A percentile compares a stretch with the other conserved stretches of the same genome.
Conservation (phyloP, 768 basidiomycete genomes). For the Boletus subcaerulescens region DNA sequence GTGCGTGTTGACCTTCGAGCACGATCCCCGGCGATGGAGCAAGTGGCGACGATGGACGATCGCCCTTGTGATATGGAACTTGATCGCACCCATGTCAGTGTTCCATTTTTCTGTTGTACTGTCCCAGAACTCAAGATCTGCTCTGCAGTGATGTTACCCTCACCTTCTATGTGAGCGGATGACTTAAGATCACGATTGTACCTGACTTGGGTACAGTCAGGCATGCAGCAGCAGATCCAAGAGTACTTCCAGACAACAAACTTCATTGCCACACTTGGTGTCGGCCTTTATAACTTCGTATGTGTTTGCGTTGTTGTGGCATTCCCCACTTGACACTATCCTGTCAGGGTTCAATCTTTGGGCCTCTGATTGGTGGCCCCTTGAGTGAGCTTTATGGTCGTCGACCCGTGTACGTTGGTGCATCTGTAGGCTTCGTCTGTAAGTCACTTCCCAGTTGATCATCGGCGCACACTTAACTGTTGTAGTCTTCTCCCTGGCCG, state of each 20-base stretch:
- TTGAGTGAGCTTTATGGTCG: conserved; percentile 26
- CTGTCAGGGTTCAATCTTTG: conserved; percentile 17
- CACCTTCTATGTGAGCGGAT: conserved; percentile 25
- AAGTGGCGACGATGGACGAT: conserved; percentile 11
- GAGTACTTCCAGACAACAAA: conserved; percentile 19
- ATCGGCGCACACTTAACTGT: background rate
- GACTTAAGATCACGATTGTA: background rate
- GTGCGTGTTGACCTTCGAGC: conserved; percentile 15
- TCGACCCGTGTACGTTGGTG: conserved; percentile 17
- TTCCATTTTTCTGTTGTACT: background rate
- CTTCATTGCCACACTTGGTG: conserved; percentile 16
- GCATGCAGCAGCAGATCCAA: conserved; percentile 26
- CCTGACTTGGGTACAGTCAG: conserved; percentile 16
- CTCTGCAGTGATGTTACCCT: conserved; percentile 18
- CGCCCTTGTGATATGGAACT: conserved; percentile 24
- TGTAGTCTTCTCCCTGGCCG: conserved; percentile 19
- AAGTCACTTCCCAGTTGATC: background rate
- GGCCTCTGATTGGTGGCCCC: conserved; percentile 21
- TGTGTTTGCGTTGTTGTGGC: background rate
- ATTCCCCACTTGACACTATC: background rate
- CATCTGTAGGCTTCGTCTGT: conserved; percentile 21
- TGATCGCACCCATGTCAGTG: conserved; percentile 26
- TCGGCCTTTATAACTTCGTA: conserved; percentile 24
- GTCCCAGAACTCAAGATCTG: conserved; percentile 1
- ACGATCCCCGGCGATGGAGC: conserved; percentile 25